A percentile compares a stretch with the other conserved stretches of the same genome.
Evolutionary conservation across 2,329 filamentous ascomycete species (phyloP).

Genomic region (Penicillium verrucosum): DNA sequence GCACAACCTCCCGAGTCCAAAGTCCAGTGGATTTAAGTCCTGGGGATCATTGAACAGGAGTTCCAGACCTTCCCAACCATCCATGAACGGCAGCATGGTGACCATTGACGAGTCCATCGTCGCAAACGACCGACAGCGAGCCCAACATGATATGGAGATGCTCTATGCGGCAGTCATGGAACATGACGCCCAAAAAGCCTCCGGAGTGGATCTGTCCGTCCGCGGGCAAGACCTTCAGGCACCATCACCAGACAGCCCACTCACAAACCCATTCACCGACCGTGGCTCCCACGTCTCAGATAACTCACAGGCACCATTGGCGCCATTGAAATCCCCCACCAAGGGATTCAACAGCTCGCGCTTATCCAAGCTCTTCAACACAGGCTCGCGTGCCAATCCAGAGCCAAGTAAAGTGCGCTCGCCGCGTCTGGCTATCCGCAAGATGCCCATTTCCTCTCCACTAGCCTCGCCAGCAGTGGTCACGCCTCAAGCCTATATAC

Average conservation of each 20-base stretch:
- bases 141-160: conserved; percentile 79
- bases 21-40: conserved; percentile 34
- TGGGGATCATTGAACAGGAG: conserved; percentile 37
- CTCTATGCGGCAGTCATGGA: conserved; percentile 92
- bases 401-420: conserved; percentile 45
- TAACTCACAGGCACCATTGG: conserved; percentile 15
- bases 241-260: conserved; percentile 25
- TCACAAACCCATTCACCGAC: conserved; percentile 30
- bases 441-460: conserved; percentile 58
- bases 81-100: conserved; percentile 60
- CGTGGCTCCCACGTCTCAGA: conserved; percentile 27
- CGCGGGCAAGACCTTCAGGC: conserved; percentile 17
- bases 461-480: conserved; percentile 47
- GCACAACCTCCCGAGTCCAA: conserved; percentile 35
- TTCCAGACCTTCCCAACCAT: conserved; percentile 33
- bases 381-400: conserved; percentile 38
- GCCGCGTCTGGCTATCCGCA: conserved; percentile 46
- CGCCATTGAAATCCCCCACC: conserved; percentile 24
- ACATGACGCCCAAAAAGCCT: conserved; percentile 62
- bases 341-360: conserved; percentile 32
- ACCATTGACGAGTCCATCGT: conserved; percentile 76
- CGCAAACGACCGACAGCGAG: conserved; percentile 68
- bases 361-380: conserved; percentile 43
- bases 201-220: conserved; percentile 20
- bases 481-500: conserved; percentile 44